Base-by-base conservation (phyloP, 805 yeast genomes). In the Sporopachydermia lactativora region DNA sequence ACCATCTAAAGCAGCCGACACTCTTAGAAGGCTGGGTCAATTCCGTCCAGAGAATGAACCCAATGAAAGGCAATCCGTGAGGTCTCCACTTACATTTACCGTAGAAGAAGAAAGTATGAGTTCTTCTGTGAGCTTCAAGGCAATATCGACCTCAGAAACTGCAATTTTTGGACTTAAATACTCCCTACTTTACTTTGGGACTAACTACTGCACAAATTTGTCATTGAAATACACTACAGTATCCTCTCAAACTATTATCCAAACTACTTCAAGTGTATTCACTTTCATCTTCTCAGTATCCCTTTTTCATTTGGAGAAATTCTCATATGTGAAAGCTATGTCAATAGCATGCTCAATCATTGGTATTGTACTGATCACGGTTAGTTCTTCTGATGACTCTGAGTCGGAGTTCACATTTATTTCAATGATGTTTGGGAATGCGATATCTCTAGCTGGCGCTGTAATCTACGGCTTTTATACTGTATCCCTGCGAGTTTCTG, bases 211-310 rank as follows among this genome's bases (percentile, higher is more conserved):
- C 42, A 85, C 92, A 19, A 92, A 92, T 59, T 84, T 95, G 0
- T 77, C 94, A 15, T 65, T 92, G 40, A 71, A 81, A 17, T 92
- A 80, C 58, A 92, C 98, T 0, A 77, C 88, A 8, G 98, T 92
- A 15, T 94, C 95, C 2, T 80, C 92, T 11, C 96, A 94, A 52
- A 92, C 97, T 2, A 89, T 92, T 17, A 61, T 92, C 34, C 81
- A 95, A n/a, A 81, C 96, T 31, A 88, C 97, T 0, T 80, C 94
- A 4, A 82, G 95, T 4, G 86, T 92, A 55, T 92, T 92, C 71
- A 92, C 98, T 0, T 67, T 92, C 34, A 50, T 88, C 1, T 69
- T 89, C 5, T 97, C 97, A 1, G 73, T 77, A 41, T 47, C 81
- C 17, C 8, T 24, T 24, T 77, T 77, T 43, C 65, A 77, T 19